Evolutionary conservation across 1,284 basidiomycete species (phyloP).

Genomic region (Lentinus polychrous): DNA sequence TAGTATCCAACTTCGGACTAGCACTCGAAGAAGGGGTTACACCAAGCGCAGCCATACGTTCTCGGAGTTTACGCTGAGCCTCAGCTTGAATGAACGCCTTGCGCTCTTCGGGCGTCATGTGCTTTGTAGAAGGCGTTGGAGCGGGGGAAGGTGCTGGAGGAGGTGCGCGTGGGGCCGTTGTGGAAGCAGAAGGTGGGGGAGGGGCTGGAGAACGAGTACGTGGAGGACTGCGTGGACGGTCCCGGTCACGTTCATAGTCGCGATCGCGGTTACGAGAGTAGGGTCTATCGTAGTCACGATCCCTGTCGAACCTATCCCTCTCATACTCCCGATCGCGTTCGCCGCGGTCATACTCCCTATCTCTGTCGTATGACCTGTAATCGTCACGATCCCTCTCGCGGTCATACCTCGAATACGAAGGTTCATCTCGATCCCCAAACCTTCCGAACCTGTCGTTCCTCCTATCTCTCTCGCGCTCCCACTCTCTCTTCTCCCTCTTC

Average conservation of each 20-base stretch:
- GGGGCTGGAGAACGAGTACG: conserved; percentile 42
- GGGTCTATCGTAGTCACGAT: conserved; percentile 23
- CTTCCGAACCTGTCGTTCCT: conserved; percentile 79
- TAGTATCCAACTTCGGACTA: conserved; percentile 56
- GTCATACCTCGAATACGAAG: conserved; percentile 29
- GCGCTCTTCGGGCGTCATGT: conserved; percentile 84
- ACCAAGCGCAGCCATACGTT: conserved; percentile 84
- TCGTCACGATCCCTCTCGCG: conserved; percentile 24
- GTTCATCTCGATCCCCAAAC: conserved; percentile 40
- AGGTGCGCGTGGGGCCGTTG: conserved; percentile 32
- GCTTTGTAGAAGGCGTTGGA: conserved; percentile 51
- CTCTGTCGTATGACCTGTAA: conserved; percentile 20
- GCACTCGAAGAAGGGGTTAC: conserved; percentile 47
- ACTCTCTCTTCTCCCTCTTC: conserved; percentile 74
- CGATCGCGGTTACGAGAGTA: conserved; percentile 26
- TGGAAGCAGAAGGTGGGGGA: conserved; percentile 30
- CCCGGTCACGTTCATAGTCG: conserved; percentile 35
- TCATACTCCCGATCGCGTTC: conserved; percentile 28
- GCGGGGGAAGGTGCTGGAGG: conserved; percentile 45
- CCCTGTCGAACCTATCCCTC: conserved; percentile 4
- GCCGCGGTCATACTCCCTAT: conserved; percentile 27
- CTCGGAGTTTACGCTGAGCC: conserved; percentile 81
- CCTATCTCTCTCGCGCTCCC: conserved; percentile 75
- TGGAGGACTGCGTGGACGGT: conserved; percentile 44
- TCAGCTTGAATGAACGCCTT: conserved; percentile 76